Percentiles rank a stretch among this genome's conserved stretches.
phyloP scores from a whole-genome alignment of 108 stramenopile species.

The Cyclotella sp. region DNA sequence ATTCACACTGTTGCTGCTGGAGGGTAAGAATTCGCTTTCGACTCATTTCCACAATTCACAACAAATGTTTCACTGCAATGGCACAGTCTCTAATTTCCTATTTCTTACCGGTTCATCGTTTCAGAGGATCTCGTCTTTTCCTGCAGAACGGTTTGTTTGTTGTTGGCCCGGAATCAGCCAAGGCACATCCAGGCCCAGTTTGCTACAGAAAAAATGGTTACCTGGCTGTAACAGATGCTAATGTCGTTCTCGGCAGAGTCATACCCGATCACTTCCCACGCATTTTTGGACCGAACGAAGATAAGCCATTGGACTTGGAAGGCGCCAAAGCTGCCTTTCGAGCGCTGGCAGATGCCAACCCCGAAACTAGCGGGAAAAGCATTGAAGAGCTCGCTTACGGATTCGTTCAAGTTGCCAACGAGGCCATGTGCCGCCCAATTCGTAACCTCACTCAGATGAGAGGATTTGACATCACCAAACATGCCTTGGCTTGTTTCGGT shows the following conservation, averaged over 20 bases:
- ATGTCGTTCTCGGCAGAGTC: constrained; percentile 94
- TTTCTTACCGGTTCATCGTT: not conserved
- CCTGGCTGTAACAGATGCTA: constrained; percentile 99
- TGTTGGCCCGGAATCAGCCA: constrained; percentile 96
- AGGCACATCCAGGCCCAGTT: constrained; percentile 98
- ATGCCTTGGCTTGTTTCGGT: constrained; percentile 95
- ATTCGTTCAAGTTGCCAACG: constrained; percentile 98
- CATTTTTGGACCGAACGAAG: constrained; percentile 97
- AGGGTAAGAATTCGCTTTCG: constrained; percentile 39
- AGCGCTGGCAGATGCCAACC: constrained; percentile 64
- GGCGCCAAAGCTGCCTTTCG: constrained; percentile 87
- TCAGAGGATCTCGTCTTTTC: constrained; percentile 85
- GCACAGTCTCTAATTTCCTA: too few relatives aligned
- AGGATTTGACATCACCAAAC: constrained; percentile 85
- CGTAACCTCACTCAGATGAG: constrained; percentile 98
- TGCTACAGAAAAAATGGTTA: constrained; percentile 98
- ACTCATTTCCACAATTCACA: too few relatives aligned
- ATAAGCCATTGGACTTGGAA: constrained; percentile 93
- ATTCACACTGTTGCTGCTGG: constrained; percentile 99
- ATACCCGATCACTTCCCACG: constrained; percentile 92
- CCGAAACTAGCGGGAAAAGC: constrained; percentile 67
- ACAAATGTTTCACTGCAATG: too few relatives aligned
- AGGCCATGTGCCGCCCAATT: constrained; percentile 99
- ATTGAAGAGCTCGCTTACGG: constrained; percentile 95
- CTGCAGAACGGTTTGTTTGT: constrained; percentile 91